Base-by-base conservation (phyloP, 2,329 filamentous ascomycete species). In the Chalaropsis thielavioides region DNA sequence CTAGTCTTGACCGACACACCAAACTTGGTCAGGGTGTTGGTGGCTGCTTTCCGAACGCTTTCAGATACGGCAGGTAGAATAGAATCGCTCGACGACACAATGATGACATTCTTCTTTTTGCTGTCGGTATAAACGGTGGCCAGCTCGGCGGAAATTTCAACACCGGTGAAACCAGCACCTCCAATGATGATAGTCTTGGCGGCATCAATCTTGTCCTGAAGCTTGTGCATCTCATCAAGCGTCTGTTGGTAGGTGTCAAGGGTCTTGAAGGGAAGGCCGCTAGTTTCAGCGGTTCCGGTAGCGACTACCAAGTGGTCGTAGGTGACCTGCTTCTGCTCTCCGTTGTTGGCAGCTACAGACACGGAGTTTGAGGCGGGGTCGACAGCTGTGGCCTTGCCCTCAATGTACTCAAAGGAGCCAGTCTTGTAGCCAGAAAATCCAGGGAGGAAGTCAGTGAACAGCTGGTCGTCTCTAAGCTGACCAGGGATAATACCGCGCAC, bases 231-330 rank as follows among this genome's bases (percentile, higher is more conserved):
- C 22, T 71, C 72, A 0, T 72, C 70, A 63, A 75, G 75, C 35
- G 79, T 80, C 64, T 75, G 70, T 64, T 77, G 73, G 0, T 76
- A 76, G 1, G 75, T 75, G 3, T 71, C 75, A 10, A 78, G 68
- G 22, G 71, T 72, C 71, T 83, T 84, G 72, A 78, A 83, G 0
- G 81, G 80, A 72, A 79, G 13, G 43, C 63, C 67, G 2, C 51
- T 19, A 3, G 27, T 27, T 8, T 62, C 61, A 19, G 51, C 31
- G 1, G 68, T 64, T 15, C 68, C 68, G 3, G 68, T 85, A 10
- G 81, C 81, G 54, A 85, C 72, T 67, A 85, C 70, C 13, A 84
- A 73, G 24, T 76, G 77, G 68, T 83, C 76, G 69, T 84, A 85
- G 22, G 67, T 11, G 72, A 72, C 5, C 73, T 72, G 17, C 69